Conservation (phyloP, 1,139 yeast genomes). For the Entelexis sorbosivorans region DNA sequence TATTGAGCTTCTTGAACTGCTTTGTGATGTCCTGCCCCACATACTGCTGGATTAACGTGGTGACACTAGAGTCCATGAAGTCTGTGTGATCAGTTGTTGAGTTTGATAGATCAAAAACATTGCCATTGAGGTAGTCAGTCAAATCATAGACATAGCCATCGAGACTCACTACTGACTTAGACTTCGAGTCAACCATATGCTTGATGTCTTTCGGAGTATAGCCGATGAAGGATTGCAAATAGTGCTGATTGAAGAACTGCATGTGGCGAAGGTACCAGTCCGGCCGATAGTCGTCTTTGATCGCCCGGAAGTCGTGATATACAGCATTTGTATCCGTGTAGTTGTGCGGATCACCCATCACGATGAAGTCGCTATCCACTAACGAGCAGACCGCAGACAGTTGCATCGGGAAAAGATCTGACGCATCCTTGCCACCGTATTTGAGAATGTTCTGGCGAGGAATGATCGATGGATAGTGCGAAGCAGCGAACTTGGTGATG, state of each 20-base stretch:
- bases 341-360: constrained; percentile 31
- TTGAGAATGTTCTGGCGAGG: constrained; percentile 29
- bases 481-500: constrained; percentile 31
- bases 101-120: constrained; percentile 26
- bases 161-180: constrained; percentile 28
- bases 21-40: constrained; percentile 33
- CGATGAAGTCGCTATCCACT: constrained; percentile 24
- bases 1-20: constrained; percentile 25
- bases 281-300: constrained; percentile 34
- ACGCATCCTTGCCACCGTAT: constrained; percentile 33
- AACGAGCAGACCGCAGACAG: constrained; percentile 35
- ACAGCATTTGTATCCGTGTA: constrained; percentile 33
- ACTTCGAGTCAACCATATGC: constrained; percentile 25
- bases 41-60: constrained; percentile 28
- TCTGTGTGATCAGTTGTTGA: constrained; percentile 21
- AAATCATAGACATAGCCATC: constrained; percentile 34
- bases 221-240: constrained; percentile 33
- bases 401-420: constrained; percentile 34
- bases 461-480: constrained; percentile 34
- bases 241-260: constrained; percentile 31
- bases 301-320: constrained; percentile 35
- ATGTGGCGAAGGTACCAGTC: constrained; percentile 36
- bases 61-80: constrained; percentile 29
- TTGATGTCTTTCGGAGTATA: constrained; percentile 30
- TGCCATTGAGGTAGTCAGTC: constrained; percentile 33